Percentiles rank a stretch among this genome's conserved stretches.
Conservation (phyloP, 768 basidiomycete genomes). For the Strobilomyces dryophilus region DNA sequence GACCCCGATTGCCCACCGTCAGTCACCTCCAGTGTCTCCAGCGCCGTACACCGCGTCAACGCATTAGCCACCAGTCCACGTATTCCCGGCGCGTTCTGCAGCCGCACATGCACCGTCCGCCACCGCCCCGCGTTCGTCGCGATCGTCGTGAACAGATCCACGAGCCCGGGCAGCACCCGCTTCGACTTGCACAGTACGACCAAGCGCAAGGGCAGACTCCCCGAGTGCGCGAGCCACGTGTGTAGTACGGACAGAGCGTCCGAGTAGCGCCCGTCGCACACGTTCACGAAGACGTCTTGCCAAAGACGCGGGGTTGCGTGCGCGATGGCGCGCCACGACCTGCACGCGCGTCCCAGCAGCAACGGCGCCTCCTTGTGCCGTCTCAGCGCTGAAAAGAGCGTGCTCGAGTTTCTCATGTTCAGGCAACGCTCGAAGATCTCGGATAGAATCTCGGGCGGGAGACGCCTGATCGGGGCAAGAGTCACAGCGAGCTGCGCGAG, state of each 20-base stretch:
- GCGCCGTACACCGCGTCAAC: constrained; percentile 12
- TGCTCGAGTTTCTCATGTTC: neutral
- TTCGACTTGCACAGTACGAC: constrained; percentile 18
- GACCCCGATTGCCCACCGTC: constrained; percentile 15
- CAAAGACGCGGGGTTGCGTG: constrained; percentile 27
- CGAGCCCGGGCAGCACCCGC: constrained; percentile 19
- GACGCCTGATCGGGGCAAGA: constrained; percentile 21
- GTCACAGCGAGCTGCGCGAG: constrained; percentile 15
- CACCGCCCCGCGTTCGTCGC: constrained; percentile 13
- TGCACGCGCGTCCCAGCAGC: constrained; percentile 28
- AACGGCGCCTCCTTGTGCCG: constrained; percentile 19
- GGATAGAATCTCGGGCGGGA: constrained; percentile 25
- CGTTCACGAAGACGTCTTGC: constrained; percentile 17
- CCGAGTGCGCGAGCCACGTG: constrained; percentile 22
- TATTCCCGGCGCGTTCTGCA: constrained; percentile 19
- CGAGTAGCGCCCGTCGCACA: constrained; percentile 21
- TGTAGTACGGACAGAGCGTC: constrained; percentile 14
- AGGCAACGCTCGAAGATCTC: constrained; percentile 26
- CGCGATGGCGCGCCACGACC: constrained; percentile 23
- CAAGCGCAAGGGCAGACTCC: constrained; percentile 18
- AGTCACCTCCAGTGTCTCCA: constrained; percentile 18
- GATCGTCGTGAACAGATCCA: constrained; percentile 16
- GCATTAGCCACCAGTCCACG: constrained; percentile 5
- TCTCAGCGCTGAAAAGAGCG: neutral
- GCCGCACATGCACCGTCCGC: constrained; percentile 19